Evolutionary conservation across 2,329 filamentous ascomycete genomes (phyloP).

Genomic region (Aspergillus brunneoviolaceus): DNA sequence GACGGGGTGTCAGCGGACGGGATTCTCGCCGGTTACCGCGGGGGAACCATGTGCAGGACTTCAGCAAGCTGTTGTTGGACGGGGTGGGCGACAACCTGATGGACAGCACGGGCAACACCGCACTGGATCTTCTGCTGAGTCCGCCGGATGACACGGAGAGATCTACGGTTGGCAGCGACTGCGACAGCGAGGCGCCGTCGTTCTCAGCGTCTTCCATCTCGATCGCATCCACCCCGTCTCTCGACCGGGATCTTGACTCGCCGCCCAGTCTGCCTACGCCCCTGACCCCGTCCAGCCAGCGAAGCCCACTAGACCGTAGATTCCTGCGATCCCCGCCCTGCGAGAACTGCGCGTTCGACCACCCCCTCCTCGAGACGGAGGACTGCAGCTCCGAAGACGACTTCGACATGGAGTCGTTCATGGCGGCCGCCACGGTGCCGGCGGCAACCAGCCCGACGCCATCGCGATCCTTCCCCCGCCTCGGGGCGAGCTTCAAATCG

Average conservation of each 20-base stretch:
- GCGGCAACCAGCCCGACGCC: conserved; percentile 24
- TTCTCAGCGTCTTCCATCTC: conserved; percentile 54
- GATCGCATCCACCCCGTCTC: conserved; percentile 58
- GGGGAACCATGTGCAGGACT: conserved; percentile 47
- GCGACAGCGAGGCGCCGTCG: conserved; percentile 43
- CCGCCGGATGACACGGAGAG: conserved; percentile 49
- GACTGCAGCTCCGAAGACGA: conserved; percentile 22
- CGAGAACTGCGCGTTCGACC: conserved; percentile 57
- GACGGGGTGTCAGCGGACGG: conserved; percentile 39
- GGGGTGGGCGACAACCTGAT: conserved; percentile 49
- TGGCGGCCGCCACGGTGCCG: conserved; percentile 13
- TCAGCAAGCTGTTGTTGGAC: conserved; percentile 58
- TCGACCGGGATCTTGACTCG: conserved; percentile 51
- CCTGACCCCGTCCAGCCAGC: conserved; percentile 42
- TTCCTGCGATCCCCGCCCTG: conserved; percentile 52
- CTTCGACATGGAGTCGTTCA: conserved; percentile 11
- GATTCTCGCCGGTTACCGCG: conserved; percentile 41
- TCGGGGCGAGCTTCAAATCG: conserved; percentile 57
- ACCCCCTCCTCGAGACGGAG: conserved; percentile 54
- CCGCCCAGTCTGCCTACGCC: conserved; percentile 47
- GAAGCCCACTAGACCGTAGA: conserved; percentile 40
- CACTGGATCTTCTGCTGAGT: conserved; percentile 57
- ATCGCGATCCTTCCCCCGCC: conserved; percentile 40
- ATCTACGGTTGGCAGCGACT: conserved; percentile 41
- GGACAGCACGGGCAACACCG: conserved; percentile 44